Base-by-base conservation (phyloP, 805 yeast genomes). In the Peterozyma xylosa region DNA sequence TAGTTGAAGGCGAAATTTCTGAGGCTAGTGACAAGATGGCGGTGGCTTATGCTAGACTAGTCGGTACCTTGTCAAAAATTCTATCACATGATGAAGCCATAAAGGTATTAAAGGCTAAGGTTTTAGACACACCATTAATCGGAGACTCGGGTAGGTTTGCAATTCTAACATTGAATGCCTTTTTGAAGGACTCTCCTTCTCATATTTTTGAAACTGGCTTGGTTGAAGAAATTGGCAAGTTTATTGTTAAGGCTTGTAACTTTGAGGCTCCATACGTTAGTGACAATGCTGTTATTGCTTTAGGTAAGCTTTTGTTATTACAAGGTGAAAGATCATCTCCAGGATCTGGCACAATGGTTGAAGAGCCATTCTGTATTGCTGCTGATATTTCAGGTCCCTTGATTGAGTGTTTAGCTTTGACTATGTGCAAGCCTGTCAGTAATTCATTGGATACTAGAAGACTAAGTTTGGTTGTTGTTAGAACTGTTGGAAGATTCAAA, bases 361-460 rank as follows among this genome's bases (percentile, higher is more conserved):
- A 45, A 3, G 53, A 45, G 9, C 54, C 64, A 13, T 70, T 76
- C 45, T 68, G 58, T 3, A 47, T 79, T 14, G 66, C 70, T 11
- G 69, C 66, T 7, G 73, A 71, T 18, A 57, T 71, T 29, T 54
- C 71, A 1, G 50, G 53, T 3, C 51, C 56, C n/a, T 52, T 87
- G 41, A 63, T 80, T n/a, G 55, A 54, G 5, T 80, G 74, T 48
- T 61, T 84, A 38, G 70, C 81, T n/a, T 56, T 62, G 13, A 56
- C 65, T 16, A 70, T 76, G 52, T 51, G 71, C n/a, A 57, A 67
- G 33, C 88, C 90, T 2, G 67, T 51, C 1, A 74, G 84, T 14
- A 73, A 66, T 47, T 83, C 96, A 0, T 57, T 73, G 9, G 97
- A 91, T 55, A 73, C 93, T 1, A 74, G 96, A 60, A 76, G 98